A percentile compares a stretch with the other conserved stretches of the same genome.
These are phyloP conservation scores for Cyphellophora attinorum DNA, from an alignment of 2,329 filamentous ascomycete genomes.

Conservation along the genomic window DNA sequence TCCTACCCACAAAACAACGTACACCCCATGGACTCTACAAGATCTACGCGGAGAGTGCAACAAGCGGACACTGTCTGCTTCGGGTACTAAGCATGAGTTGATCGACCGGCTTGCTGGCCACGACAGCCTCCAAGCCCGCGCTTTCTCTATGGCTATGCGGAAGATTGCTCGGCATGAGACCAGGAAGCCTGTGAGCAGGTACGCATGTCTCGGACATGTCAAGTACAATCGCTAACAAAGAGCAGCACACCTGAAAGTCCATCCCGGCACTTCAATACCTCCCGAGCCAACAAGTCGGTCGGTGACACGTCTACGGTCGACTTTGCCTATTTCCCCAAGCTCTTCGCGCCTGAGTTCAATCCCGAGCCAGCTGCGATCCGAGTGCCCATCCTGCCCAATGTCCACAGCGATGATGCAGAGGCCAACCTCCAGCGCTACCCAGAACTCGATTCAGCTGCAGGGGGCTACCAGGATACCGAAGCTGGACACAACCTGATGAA, in stretches of 20 bases:
- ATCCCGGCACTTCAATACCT: conserved; percentile 52
- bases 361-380: conserved; percentile 28
- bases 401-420: conserved; percentile 22
- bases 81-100: conserved; percentile 42
- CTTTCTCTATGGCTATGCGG: conserved; percentile 45
- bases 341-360: conserved; percentile 27
- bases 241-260: background rate
- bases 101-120: conserved; percentile 43
- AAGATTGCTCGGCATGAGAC: conserved; percentile 29
- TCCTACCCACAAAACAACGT: conserved; percentile 42
- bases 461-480: conserved; percentile 18
- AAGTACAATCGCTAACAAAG: background rate
- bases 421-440: conserved; percentile 15
- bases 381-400: conserved; percentile 42
- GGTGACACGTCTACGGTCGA: conserved; percentile 53
- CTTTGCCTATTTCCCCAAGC: conserved; percentile 50
- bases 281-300: conserved; percentile 44
- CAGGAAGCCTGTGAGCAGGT: conserved; percentile 29
- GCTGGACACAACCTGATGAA: conserved; percentile 36
- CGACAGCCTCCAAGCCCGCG: conserved; percentile 42
- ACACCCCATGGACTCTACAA: conserved; percentile 40
- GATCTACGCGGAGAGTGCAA: conserved; percentile 44
- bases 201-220: conserved; percentile 14
- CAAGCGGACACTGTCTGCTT: conserved; percentile 36
- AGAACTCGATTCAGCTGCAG: conserved; percentile 17